These are phyloP conservation scores for Cyberlindnera americana DNA, from an alignment of 805 yeast species.

Conservation along the genomic window DNA sequence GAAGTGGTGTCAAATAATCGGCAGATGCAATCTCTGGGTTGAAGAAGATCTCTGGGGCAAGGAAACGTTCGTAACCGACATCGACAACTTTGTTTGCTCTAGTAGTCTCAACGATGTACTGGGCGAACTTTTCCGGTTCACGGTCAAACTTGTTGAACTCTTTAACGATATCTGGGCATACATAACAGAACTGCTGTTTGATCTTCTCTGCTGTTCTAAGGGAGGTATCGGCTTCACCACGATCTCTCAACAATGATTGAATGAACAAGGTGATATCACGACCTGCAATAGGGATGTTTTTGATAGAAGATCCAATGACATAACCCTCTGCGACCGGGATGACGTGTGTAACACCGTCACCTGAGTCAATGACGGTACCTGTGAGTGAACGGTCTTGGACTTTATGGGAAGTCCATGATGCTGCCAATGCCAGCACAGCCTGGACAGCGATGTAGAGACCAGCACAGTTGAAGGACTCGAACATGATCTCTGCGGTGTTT, in stretches of 20 bases:
- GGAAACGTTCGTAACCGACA: slow-evolving; percentile 95
- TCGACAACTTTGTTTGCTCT: slow-evolving; percentile 70
- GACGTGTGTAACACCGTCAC: slow-evolving; percentile 99
- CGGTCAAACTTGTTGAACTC: slow-evolving; percentile 94
- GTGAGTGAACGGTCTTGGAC: slow-evolving; percentile 93
- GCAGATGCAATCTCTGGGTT: slow-evolving; percentile 96
- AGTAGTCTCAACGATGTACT: slow-evolving; percentile 78
- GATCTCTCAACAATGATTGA: slow-evolving; percentile 89
- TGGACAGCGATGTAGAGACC: slow-evolving; percentile 98
- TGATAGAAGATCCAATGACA: slow-evolving; percentile 95
- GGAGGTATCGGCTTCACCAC: slow-evolving; percentile 94
- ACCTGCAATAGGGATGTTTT: slow-evolving; percentile 97
- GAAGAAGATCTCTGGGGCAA: slow-evolving; percentile 99
- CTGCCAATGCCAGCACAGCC: slow-evolving; percentile 97
- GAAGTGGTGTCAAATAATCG: slow-evolving; percentile 93
- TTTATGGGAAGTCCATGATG: slow-evolving; percentile 97
- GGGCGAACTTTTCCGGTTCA: slow-evolving; percentile 91
- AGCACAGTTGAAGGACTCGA: slow-evolving; percentile 97
- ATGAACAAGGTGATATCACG: slow-evolving; percentile 94
- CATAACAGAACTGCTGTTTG: slow-evolving; percentile 95
- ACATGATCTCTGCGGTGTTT: slow-evolving; percentile 97
- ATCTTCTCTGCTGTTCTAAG: slow-evolving; percentile 94
- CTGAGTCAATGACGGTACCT: slow-evolving; percentile 97
- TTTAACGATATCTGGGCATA: slow-evolving; percentile 95
- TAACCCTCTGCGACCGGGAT: slow-evolving; percentile 99